Base-by-base conservation (phyloP, 176 grass and related monocot genomes). In the Oropetium thomaeum region DNA sequence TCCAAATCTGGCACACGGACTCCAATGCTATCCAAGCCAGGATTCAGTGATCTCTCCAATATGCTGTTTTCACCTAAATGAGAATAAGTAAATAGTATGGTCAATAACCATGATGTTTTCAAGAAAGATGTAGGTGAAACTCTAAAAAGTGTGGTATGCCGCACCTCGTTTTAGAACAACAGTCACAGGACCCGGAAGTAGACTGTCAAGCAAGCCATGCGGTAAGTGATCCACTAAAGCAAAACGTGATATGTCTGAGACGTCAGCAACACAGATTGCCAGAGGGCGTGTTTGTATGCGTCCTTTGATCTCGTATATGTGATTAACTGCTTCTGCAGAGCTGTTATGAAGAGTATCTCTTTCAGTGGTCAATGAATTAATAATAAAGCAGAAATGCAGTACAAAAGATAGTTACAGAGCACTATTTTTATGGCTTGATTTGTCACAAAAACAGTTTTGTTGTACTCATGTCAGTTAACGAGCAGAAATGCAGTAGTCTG, bases 221-320 rank as follows among this genome's bases (percentile, higher is more conserved):
- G 96, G 96, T 42, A 99, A 83, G 65, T 90, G 91, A 74, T 98
- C 84, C 51, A 90, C 76, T 33, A 92, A 22, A 45, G 96, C 91
- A 99, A 86, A 95, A 40, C 76, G 75, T 48, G 91, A 82, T 81
- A 95, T 90, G 74, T 92, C 87, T 57, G 79, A 83, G 20, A 95
- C 91, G 84, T 92, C 96, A 77, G 84, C 91, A 84, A 92, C 91
- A 85, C 84, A 99, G 66, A 99, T 92, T 44, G 96, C 91, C 59
- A 99, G 69, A 76, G 96, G 96, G 37, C 79, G 88, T 39, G 89
- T 92, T 58, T 92, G 84, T 28, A 82, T 64, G 32, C 91, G 91
- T 17, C 96, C 96, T 95, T 99, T 99, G 65, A 95, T 99, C 62
- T 94, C 87, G 73, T 95, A 99, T 52, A 99, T 99, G 67, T 60